A percentile compares a stretch with the other conserved stretches of the same genome.
Evolutionary conservation across 306 rosid genomes (phyloP).

Genomic region (Mimosa pudica): DNA sequence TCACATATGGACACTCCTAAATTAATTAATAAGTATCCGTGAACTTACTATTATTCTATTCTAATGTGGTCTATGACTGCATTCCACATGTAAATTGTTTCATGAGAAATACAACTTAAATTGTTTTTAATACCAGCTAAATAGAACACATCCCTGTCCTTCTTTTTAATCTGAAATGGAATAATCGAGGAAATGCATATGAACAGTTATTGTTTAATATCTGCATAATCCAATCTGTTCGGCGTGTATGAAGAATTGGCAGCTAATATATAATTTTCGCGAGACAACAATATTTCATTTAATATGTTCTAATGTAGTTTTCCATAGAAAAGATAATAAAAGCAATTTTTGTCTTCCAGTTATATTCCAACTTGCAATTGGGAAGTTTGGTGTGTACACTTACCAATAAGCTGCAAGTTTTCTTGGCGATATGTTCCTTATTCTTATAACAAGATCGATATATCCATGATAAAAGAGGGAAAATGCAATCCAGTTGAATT

Average conservation of each 20-base stretch:
- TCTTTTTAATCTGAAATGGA: not conserved
- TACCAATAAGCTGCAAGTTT: not conserved
- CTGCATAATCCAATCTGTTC: not conserved
- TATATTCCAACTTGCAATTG: not conserved
- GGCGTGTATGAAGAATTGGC: not conserved
- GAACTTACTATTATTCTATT: no score
- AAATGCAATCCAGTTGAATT: no score
- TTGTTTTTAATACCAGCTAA: not conserved
- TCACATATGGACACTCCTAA: slow-evolving; percentile 39
- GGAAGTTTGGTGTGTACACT: not conserved
- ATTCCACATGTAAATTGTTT: not conserved
- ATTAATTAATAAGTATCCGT: no score
- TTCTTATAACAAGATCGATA: not conserved
- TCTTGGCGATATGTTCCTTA: not conserved
- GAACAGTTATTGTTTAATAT: not conserved
- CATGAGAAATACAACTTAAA: not conserved
- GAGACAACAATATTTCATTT: not conserved
- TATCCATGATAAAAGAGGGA: not conserved
- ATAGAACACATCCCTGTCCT: not conserved
- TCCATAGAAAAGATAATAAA: not conserved
- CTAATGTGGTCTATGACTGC: not conserved
- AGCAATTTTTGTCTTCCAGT: not conserved
- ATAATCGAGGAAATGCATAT: not conserved
- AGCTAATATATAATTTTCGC: not conserved
- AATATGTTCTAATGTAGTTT: not conserved